Percentiles rank a stretch among this genome's conserved stretches.
These are phyloP conservation scores for Conringia planisiliqua DNA, from an alignment of 345 rosid genomes.

Conservation along the genomic window DNA sequence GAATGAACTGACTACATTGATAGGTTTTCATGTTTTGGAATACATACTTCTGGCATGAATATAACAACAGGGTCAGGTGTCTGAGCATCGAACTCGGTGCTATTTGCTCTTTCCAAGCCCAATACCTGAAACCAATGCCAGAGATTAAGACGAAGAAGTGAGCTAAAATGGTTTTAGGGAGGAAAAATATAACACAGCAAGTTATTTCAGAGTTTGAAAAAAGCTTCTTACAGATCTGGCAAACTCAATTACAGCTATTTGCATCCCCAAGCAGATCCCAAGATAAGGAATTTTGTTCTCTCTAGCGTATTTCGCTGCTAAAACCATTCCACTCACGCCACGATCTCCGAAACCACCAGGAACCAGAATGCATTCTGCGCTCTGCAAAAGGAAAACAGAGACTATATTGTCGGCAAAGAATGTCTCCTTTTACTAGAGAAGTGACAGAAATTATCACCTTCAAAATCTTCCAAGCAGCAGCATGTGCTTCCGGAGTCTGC, in stretches of 20 bases:
- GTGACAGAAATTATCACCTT: slow-evolving; percentile 47
- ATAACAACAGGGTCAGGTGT: slow-evolving; percentile 80
- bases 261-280: slow-evolving; percentile 99
- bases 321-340: slow-evolving; percentile 91
- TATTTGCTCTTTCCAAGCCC: slow-evolving; percentile 77
- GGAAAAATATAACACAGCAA: neutral
- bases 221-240: slow-evolving; percentile 71
- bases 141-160: slow-evolving; percentile 9
- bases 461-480: slow-evolving; percentile 83
- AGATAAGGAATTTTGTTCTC: slow-evolving; percentile 85
- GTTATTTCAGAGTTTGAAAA: neutral
- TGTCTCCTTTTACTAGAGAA: slow-evolving; percentile 3
- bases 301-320: slow-evolving; percentile 93
- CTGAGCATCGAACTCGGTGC: slow-evolving; percentile 76
- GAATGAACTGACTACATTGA: neutral
- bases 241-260: slow-evolving; percentile 89
- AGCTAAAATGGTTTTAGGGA: neutral
- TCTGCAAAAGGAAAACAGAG: slow-evolving; percentile 43
- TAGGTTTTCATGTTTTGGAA: slow-evolving; percentile 15
- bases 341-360: slow-evolving; percentile 99
- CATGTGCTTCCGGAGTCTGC: slow-evolving; percentile 83
- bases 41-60: slow-evolving; percentile 91
- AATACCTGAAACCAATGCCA: slow-evolving; percentile 52
- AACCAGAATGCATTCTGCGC: slow-evolving; percentile 81
- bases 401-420: neutral